These are phyloP conservation scores for Cutaneotrichosporon sp. DNA, from an alignment of 1,284 basidiomycete genomes.

Conservation along the genomic window DNA sequence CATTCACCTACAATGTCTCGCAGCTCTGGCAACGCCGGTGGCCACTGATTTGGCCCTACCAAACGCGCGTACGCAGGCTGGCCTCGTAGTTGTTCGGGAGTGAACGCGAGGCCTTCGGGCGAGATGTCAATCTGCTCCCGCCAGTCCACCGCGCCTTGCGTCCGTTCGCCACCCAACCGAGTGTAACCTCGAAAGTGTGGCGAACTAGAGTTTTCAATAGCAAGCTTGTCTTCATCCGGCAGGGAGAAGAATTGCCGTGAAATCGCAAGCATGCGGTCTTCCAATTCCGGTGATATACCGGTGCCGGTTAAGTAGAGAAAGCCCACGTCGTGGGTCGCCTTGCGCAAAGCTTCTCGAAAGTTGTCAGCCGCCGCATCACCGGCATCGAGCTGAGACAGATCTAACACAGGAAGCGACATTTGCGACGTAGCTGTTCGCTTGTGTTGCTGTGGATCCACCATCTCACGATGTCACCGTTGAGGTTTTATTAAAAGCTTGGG, in stretches of 20 bases:
- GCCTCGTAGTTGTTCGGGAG: background rate
- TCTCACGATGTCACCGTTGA: no score
- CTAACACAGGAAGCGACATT: slow-evolving; percentile 11
- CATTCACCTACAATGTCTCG: slow-evolving; percentile 5
- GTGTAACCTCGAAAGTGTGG: slow-evolving; percentile 19
- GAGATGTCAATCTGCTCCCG: slow-evolving; percentile 17
- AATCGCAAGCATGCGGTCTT: slow-evolving; percentile 21
- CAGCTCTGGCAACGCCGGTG: slow-evolving; percentile 6
- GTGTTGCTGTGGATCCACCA: no score
- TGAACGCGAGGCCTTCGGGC: slow-evolving; percentile 6
- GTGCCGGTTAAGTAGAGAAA: slow-evolving; percentile 38
- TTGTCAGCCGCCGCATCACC: slow-evolving; percentile 1
- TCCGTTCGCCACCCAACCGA: slow-evolving; percentile 15
- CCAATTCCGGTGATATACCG: slow-evolving; percentile 21
- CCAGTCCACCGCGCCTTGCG: slow-evolving; percentile 14
- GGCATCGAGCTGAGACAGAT: slow-evolving; percentile 9
- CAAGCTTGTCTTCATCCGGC: slow-evolving; percentile 24
- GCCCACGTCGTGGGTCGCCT: slow-evolving; percentile 18
- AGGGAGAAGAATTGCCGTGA: slow-evolving; percentile 31
- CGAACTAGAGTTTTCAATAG: slow-evolving; percentile 29
- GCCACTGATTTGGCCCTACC: slow-evolving; percentile 17
- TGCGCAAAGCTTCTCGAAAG: slow-evolving; percentile 12
- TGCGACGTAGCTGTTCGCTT: no score
- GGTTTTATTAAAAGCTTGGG: no score
- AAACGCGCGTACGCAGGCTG: slow-evolving; percentile 8